Percentiles rank a stretch among this genome's conserved stretches.
phyloP scores from a whole-genome alignment of 306 rosid species.

The Dalbergia cochinchinensis region DNA sequence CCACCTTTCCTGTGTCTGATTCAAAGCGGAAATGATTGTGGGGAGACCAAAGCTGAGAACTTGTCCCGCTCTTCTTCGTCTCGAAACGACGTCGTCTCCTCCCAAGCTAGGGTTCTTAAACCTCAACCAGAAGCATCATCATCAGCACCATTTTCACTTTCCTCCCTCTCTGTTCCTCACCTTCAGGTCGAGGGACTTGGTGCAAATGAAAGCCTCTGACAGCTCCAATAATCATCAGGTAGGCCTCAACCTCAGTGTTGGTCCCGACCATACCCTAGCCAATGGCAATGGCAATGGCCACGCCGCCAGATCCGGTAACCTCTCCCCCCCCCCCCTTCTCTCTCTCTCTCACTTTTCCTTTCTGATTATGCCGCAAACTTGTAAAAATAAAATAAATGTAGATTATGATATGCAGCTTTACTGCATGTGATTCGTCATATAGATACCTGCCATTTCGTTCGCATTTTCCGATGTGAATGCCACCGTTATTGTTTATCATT shows the following conservation, averaged over 20 bases:
- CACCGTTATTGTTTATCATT: background rate
- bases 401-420: no score
- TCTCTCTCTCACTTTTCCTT: background rate
- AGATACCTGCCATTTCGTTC: background rate
- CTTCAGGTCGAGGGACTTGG: constrained; percentile 49
- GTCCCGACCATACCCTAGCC: constrained; percentile 34
- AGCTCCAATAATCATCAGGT: constrained; percentile 48
- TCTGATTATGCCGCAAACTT: no score
- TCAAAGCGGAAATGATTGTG: constrained; percentile 51
- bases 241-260: constrained; percentile 33
- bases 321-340: background rate
- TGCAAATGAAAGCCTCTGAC: constrained; percentile 51
- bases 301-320: constrained; percentile 49
- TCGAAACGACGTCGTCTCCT: constrained; percentile 30
- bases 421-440: no score
- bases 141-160: background rate
- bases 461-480: background rate
- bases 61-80: constrained; percentile 13
- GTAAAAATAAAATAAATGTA: no score
- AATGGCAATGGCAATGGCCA: constrained; percentile 46
- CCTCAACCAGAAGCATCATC: background rate
- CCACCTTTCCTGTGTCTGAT: background rate
- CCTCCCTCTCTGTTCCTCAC: constrained; percentile 15
- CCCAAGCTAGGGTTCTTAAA: constrained; percentile 39
- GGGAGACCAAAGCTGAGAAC: constrained; percentile 43